Conservation (phyloP, 352 stramenopile genomes). For the Elongisporangium anandrum region DNA sequence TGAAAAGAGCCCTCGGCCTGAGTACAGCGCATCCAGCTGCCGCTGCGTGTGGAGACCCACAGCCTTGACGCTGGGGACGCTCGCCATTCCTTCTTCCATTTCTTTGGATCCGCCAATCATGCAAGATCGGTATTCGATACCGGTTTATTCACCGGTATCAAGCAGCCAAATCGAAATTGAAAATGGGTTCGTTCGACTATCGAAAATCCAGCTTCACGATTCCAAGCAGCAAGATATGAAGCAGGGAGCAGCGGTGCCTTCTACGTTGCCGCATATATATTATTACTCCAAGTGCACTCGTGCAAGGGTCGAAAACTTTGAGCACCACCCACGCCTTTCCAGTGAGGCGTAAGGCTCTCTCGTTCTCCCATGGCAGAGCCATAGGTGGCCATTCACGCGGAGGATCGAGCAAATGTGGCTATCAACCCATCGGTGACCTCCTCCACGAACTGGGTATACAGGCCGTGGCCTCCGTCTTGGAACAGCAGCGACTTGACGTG, state of each 20-base stretch:
- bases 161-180: background rate
- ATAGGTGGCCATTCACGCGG: no score
- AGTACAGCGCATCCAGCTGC: conserved; percentile 49
- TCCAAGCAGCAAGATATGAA: no score
- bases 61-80: conserved; percentile 11
- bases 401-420: conserved; percentile 11
- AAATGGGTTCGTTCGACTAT: background rate
- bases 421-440: conserved; percentile 19
- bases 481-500: conserved; percentile 26
- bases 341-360: background rate
- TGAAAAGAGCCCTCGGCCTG: conserved; percentile 32
- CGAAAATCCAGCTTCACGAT: background rate
- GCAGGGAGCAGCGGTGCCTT: no score
- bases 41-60: conserved; percentile 32
- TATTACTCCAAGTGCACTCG: no score
- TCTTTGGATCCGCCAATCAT: background rate
- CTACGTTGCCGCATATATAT: no score
- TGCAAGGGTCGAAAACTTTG: no score
- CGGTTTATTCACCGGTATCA: background rate
- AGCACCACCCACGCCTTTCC: background rate
- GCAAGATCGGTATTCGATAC: background rate
- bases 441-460: conserved; percentile 27
- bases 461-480: conserved; percentile 25
- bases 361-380: background rate
- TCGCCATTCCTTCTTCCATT: background rate